Evolutionary conservation across 768 basidiomycete species (phyloP).

Genomic region (Russula lepida): DNA sequence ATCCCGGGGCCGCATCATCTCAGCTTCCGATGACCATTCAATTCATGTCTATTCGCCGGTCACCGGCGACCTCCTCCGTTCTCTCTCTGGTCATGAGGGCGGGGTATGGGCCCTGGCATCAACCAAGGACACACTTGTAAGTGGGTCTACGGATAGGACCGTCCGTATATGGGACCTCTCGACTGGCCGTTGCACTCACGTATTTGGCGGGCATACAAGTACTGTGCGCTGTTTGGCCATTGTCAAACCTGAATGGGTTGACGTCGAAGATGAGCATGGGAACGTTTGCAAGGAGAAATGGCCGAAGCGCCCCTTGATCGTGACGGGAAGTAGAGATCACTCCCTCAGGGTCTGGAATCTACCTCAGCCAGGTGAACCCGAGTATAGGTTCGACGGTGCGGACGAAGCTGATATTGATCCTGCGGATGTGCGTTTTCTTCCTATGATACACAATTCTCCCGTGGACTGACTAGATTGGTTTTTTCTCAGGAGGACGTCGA

Average conservation of each 20-base stretch:
- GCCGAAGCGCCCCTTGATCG: constrained; percentile 63
- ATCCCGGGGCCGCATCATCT: constrained; percentile 90
- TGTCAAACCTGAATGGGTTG: constrained; percentile 85
- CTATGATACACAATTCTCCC: background rate
- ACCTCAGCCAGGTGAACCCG: constrained; percentile 62
- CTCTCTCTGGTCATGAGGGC: constrained; percentile 85
- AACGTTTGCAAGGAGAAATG: constrained; percentile 59
- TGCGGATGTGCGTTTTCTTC: constrained; percentile 32
- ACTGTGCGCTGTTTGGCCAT: constrained; percentile 95
- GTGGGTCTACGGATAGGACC: constrained; percentile 88
- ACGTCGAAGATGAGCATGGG: constrained; percentile 57
- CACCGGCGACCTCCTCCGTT: constrained; percentile 64
- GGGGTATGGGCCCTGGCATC: constrained; percentile 96
- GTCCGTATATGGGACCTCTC: constrained; percentile 86
- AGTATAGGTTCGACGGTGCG: constrained; percentile 58
- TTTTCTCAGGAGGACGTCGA: constrained; percentile 49
- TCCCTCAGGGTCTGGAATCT: constrained; percentile 60
- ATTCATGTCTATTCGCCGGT: constrained; percentile 91
- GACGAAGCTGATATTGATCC: constrained; percentile 56
- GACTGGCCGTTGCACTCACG: constrained; percentile 77
- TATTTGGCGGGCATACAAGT: constrained; percentile 93
- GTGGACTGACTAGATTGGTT: background rate
- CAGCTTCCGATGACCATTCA: constrained; percentile 94
- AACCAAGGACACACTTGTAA: constrained; percentile 80
- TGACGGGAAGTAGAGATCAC: constrained; percentile 64